Base-by-base conservation (phyloP, 352 stramenopile genomes). In the Globisporangium iwayamae region DNA sequence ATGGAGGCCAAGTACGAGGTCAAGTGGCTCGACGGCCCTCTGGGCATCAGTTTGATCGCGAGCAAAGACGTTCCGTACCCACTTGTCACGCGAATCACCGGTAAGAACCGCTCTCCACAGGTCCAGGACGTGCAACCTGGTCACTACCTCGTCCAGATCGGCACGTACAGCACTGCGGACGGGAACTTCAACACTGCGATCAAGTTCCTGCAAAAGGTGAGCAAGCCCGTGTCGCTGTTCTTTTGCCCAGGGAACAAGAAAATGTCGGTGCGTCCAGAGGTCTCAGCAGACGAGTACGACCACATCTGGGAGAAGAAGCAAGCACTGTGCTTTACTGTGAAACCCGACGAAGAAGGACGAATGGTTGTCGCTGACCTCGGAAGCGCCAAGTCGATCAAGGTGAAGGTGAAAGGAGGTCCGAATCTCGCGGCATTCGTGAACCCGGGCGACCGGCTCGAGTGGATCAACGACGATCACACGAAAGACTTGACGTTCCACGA, bases 261-360 rank as follows among this genome's bases (percentile, higher is more conserved):
- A 63, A 56, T 81, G 28, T 94, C 85, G 18, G 72, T 76, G 20
- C 87, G 85, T 3, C 87, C 87, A 6, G 85, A 96, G 1, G 58
- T 83, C 1, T 65, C 71, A 0, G 72, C 72, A 4, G 84, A 96
- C 56, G 87, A 96, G 52, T 96, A 93, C 56, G 87, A 96, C 30
- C 87, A 96, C 53, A 72, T 91, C 14, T 96, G 87, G 87, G 87
- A 96, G 61, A 96, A 96, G 79, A 96, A 96, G 65, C 87, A 96
- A 43, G 76, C 87, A 16, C 71, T 96, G 51, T 82, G 70, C 18
- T 96, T 96, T 45, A 96, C 87, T 0, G 83, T 96, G 39, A 84
- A 84, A 43, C 80, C 85, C 4, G 83, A 84, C 48, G 65, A 71
- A 36, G 74, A 74, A 25, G 83, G 85, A 2, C 69, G 81, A 39